A percentile compares a stretch with the other conserved stretches of the same genome.
phyloP scores from a whole-genome alignment of 179 eudicot species.

The Drosera spatulata region DNA sequence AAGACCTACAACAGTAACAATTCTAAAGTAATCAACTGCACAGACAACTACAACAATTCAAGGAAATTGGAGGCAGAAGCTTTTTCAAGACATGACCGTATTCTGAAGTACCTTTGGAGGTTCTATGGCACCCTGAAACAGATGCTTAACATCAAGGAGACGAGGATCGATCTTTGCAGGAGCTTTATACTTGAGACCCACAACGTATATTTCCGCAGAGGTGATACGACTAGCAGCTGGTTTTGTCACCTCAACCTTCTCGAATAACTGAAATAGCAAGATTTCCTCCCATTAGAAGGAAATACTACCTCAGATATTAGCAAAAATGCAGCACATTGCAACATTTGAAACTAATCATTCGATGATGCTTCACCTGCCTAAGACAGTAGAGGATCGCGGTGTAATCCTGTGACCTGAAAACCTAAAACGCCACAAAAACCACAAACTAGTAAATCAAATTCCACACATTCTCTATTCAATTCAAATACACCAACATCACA shows the following conservation, averaged over 20 bases:
- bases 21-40: too few relatives aligned
- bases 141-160: conserved; percentile 79
- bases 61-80: not conserved
- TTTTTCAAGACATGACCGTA: not conserved
- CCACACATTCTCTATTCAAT: not conserved
- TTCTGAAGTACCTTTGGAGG: conserved; percentile 51
- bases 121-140: conserved; percentile 71
- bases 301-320: too few relatives aligned
- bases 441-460: not conserved
- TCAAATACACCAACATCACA: too few relatives aligned
- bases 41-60: not conserved
- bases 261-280: conserved; percentile 50
- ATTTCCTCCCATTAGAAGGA: too few relatives aligned
- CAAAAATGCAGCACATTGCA: too few relatives aligned
- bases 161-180: conserved; percentile 97
- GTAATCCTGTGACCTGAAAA: conserved; percentile 95
- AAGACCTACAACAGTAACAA: conserved; percentile 27
- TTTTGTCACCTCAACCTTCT: conserved; percentile 87
- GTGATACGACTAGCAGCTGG: conserved; percentile 88
- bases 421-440: conserved; percentile 24
- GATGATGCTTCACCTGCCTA: conserved; percentile 50
- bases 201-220: conserved; percentile 81
- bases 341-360: too few relatives aligned
- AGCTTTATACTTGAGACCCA: conserved; percentile 77
- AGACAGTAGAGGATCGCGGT: conserved; percentile 86